Percentiles rank a stretch among this genome's conserved stretches.
Conservation (phyloP, 768 basidiomycete species). For the Boletus eberwhitei region DNA sequence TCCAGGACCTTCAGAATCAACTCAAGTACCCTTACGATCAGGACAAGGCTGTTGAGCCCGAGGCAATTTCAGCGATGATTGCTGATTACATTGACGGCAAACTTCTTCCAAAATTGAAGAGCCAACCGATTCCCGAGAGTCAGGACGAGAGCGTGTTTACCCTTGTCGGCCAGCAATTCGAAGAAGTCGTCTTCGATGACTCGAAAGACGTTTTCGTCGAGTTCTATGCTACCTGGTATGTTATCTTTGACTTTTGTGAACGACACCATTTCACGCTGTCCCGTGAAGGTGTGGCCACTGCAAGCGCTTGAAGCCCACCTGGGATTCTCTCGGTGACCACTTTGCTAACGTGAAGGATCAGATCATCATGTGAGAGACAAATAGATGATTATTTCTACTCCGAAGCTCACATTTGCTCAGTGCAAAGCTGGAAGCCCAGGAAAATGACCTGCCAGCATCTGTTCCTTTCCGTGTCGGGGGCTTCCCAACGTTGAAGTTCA, state of each 20-base stretch:
- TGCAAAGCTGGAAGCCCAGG: conserved; percentile 94
- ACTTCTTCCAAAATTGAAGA: conserved; percentile 84
- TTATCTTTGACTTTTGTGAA: conserved; percentile 10
- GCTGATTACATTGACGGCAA: conserved; percentile 66
- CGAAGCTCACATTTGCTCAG: conserved; percentile 36
- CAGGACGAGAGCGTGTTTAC: conserved; percentile 82
- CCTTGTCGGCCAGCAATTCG: conserved; percentile 87
- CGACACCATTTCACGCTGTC: background rate
- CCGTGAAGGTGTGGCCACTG: conserved; percentile 82
- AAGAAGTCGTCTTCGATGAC: conserved; percentile 81
- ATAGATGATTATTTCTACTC: background rate
- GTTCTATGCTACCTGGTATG: conserved; percentile 95
- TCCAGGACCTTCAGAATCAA: conserved; percentile 81
- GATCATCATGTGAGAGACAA: conserved; percentile 64
- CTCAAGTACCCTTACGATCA: conserved; percentile 90
- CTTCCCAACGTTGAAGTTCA: conserved; percentile 97
- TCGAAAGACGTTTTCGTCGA: conserved; percentile 94
- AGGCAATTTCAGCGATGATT: conserved; percentile 57
- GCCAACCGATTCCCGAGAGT: conserved; percentile 74
- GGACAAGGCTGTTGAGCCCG: conserved; percentile 53
- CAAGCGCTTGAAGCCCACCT: conserved; percentile 93
- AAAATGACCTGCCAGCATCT: conserved; percentile 92
- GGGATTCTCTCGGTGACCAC: conserved; percentile 87
- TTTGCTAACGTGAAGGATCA: conserved; percentile 73
- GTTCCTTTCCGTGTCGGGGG: conserved; percentile 83